Evolutionary conservation across 805 yeast genomes (phyloP).

Genomic region (Pichia thaimueangensis): DNA sequence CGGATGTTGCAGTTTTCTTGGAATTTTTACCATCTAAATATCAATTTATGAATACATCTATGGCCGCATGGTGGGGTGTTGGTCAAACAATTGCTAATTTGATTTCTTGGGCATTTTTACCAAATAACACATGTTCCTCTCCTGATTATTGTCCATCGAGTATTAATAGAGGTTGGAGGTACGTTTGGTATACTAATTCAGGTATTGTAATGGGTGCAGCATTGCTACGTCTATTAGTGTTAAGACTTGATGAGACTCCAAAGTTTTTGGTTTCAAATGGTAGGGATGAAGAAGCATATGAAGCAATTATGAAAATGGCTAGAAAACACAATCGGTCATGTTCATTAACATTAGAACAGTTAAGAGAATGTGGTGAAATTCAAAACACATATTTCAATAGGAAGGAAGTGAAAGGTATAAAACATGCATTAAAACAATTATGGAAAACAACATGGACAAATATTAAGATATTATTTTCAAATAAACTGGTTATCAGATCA

Average conservation of each 20-base stretch:
- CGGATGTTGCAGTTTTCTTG: slow-evolving; percentile 47
- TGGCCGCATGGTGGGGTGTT: slow-evolving; percentile 58
- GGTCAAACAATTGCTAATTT: slow-evolving; percentile 51
- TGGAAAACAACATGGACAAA: slow-evolving; percentile 31
- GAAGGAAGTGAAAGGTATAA: slow-evolving; percentile 16
- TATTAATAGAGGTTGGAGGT: slow-evolving; percentile 58
- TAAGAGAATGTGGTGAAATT: slow-evolving; percentile 39
- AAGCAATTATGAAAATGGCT: slow-evolving; percentile 39
- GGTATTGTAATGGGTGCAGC: slow-evolving; percentile 46
- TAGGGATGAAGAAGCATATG: slow-evolving; percentile 43
- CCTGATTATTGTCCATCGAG: slow-evolving; percentile 37
- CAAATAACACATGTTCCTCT: slow-evolving; percentile 42
- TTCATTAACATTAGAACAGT: slow-evolving; percentile 40
- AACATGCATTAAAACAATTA: slow-evolving; percentile 23
- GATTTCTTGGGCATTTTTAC: slow-evolving; percentile 50
- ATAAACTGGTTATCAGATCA: slow-evolving; percentile 36
- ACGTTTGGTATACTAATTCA: slow-evolving; percentile 47
- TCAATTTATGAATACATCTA: slow-evolving; percentile 46
- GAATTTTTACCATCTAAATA: slow-evolving; percentile 46
- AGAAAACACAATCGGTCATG: slow-evolving; percentile 36
- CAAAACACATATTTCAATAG: slow-evolving; percentile 20
- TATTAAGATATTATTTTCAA: slow-evolving; percentile 41
- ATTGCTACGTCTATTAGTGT: slow-evolving; percentile 39
- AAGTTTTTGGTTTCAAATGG: slow-evolving; percentile 48
- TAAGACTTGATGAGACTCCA: slow-evolving; percentile 49